Base-by-base conservation (phyloP, 2,329 filamentous ascomycete species). In the Pseudogymnoascus sp. region DNA sequence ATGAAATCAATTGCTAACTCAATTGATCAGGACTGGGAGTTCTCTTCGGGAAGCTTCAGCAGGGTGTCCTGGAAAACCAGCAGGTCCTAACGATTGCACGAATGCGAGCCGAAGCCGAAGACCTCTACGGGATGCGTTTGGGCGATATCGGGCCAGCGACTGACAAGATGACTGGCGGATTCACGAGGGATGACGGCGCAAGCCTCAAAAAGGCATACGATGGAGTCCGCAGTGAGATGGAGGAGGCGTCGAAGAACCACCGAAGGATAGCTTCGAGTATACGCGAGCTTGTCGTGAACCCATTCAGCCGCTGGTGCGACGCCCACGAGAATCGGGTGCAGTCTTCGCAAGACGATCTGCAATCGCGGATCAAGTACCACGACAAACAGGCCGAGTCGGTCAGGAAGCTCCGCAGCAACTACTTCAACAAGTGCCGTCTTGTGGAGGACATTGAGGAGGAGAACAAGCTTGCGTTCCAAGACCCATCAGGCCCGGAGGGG, bases 391-490 rank as follows among this genome's bases (percentile, higher is more conserved):
- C 89, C 63, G 95, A 99, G 66, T 76, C 84, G 18, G 91, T 96
- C 65, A 91, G 92, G 81, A 97, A 97, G 78, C 84, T 97, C 69
- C 87, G 95, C 67, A 96, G 90, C 75, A 90, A 91, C 70, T 99
- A 99, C 78, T 97, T 97, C 83, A 99, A 97, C 81, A 99, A 97
- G 78, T 99, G 95, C 75, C 88, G 96, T 59, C 80, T 97, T 65
- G 89, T 97, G 5, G 96, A 99, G 74, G 95, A 99, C 73, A 79
- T 97, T 65, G 95, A 99, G 75, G 95, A 99, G 77, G 96, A 99
- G 80, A 96, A 97, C 75, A 97, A 99, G 77, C 83, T 99, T 62
- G 95, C 93, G 40, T 99, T 99, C 77, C 92, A 96, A 75, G 91
- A 93, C 67, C 91, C 92, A 4, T 80, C 83, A 65, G 69, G 69